Percentiles rank a stretch among this genome's conserved stretches.
phyloP scores from a whole-genome alignment of 202 grass and related monocot genomes.

The Bolboschoenoplectus hybrid region DNA sequence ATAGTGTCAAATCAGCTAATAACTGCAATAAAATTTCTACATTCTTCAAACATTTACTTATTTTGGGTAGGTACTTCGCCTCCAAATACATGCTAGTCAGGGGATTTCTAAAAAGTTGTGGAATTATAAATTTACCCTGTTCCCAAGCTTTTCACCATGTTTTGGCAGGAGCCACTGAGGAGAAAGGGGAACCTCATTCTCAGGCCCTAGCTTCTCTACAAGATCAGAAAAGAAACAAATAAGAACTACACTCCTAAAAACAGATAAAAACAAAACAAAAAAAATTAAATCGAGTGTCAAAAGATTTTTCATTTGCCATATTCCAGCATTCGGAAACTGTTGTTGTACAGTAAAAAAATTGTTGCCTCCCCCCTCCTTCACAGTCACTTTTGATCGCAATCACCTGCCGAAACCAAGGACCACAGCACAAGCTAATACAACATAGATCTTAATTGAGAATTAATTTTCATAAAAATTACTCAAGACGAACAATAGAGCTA shows the following conservation, averaged over 20 bases:
- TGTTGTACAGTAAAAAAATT: not conserved
- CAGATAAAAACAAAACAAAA: not conserved
- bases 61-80: not conserved
- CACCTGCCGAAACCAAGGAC: not conserved
- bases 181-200: conserved; percentile 89
- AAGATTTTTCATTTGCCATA: not conserved
- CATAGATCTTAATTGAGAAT: not conserved
- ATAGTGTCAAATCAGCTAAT: conserved; percentile 27
- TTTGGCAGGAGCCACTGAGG: conserved; percentile 99
- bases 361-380: not conserved
- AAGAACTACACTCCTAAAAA: not conserved
- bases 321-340: not conserved
- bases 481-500: not conserved
- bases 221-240: conserved; percentile 30
- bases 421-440: conserved; percentile 5
- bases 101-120: not conserved
- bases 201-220: conserved; percentile 51
- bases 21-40: not conserved
- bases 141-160: conserved; percentile 52
- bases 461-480: not conserved
- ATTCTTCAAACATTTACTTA: conserved; percentile 17
- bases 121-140: conserved; percentile 32
- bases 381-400: conserved; percentile 10
- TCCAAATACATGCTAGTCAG: conserved; percentile 13
- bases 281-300: not conserved